Evolutionary conservation across 164 flowering plant species (phyloP).

Genomic region (Kalanchoe fedtschenkoi): DNA sequence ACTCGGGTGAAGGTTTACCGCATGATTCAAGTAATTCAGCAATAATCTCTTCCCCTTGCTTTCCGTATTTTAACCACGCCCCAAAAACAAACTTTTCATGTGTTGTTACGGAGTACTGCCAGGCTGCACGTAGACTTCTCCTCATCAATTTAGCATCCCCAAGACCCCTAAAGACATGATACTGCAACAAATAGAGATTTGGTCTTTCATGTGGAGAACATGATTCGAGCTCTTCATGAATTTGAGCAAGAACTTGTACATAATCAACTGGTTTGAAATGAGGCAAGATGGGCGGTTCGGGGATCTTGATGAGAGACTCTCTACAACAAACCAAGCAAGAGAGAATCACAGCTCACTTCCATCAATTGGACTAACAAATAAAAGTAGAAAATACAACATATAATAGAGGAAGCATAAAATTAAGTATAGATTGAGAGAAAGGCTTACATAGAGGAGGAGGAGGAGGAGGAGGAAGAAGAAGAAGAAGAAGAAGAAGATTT

Average conservation of each 20-base stretch:
- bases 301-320: slow-evolving; percentile 85
- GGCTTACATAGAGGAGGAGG: slow-evolving; percentile 77
- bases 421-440: slow-evolving; percentile 1
- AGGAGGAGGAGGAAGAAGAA: slow-evolving; percentile 18
- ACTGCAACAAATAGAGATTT: slow-evolving; percentile 68
- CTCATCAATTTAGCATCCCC: slow-evolving; percentile 76
- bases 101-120: slow-evolving; percentile 54
- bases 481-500: slow-evolving; percentile 3
- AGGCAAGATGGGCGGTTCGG: slow-evolving; percentile 72
- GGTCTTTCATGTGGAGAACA: slow-evolving; percentile 55
- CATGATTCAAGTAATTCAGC: slow-evolving; percentile 72
- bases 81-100: slow-evolving; percentile 80
- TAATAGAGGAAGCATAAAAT: not conserved
- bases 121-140: slow-evolving; percentile 77
- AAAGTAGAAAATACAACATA: not conserved
- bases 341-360: not conserved
- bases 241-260: slow-evolving; percentile 86
- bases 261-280: slow-evolving; percentile 81
- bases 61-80: slow-evolving; percentile 92
- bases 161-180: slow-evolving; percentile 86
- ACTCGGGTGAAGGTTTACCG: slow-evolving; percentile 58
- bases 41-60: slow-evolving; percentile 72
- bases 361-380: not conserved
- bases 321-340: slow-evolving; percentile 28
- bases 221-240: slow-evolving; percentile 90